Evolutionary conservation across 495 filamentous ascomycete species (phyloP).

Genomic region (Aspergillus sclerotiicarbonarius): DNA sequence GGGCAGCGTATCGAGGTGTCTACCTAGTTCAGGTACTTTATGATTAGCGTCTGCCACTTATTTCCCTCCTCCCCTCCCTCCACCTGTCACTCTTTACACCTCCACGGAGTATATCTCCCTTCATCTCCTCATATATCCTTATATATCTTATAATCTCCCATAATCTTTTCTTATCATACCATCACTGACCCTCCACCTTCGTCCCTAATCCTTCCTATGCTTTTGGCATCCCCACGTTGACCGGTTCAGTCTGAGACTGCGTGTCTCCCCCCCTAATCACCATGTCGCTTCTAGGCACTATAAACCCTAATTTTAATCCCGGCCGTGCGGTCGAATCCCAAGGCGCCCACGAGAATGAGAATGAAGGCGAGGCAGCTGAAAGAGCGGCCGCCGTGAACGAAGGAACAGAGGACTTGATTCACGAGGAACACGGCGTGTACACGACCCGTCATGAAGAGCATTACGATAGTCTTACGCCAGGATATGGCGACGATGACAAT

Average conservation of each 20-base stretch:
- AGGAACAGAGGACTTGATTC: not conserved
- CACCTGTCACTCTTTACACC: conserved; percentile 1
- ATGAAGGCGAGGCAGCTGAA: not conserved
- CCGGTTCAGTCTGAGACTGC: conserved; percentile 16
- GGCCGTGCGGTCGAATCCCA: conserved; percentile 13
- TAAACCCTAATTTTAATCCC: conserved; percentile 36
- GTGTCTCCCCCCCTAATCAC: conserved; percentile 18
- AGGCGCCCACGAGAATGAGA: conserved; percentile 12
- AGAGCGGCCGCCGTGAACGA: conserved; percentile 1
- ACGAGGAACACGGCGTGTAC: not conserved
- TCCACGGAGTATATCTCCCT: not conserved
- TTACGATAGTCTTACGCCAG: not conserved
- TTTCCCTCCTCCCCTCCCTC: not conserved
- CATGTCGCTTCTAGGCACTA: conserved; percentile 42
- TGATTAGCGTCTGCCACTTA: not conserved
- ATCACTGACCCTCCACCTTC: conserved; percentile 4
- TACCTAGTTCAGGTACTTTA: not conserved
- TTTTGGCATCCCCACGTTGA: conserved; percentile 9
- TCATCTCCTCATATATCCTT: not conserved
- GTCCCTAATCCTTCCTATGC: conserved; percentile 10
- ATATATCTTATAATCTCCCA: not conserved
- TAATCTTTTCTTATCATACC: not conserved
- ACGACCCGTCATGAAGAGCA: not conserved
- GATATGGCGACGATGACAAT: not conserved
- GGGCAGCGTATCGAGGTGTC: not conserved